phyloP scores from a whole-genome alignment of 2,329 filamentous ascomycete species.

The Fragosphaeria purpurea region DNA sequence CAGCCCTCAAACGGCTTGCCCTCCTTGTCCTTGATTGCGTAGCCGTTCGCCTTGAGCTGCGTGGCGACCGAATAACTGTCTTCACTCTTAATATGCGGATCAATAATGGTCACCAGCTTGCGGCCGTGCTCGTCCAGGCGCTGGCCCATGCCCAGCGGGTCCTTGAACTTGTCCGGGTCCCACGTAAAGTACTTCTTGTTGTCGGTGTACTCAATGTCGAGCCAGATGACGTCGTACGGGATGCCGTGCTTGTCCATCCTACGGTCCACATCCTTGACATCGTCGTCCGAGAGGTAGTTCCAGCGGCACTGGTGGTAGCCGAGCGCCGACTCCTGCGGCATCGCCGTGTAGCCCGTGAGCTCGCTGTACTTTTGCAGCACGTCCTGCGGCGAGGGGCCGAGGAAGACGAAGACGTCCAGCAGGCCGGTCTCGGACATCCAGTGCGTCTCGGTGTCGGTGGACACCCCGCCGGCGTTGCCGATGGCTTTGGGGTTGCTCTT shows the following conservation, averaged over 20 bases:
- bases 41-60: slow-evolving; percentile 71
- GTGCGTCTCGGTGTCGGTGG: slow-evolving; percentile 73
- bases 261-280: slow-evolving; percentile 90
- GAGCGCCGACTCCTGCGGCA: slow-evolving; percentile 86
- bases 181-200: slow-evolving; percentile 98
- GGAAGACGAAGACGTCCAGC: slow-evolving; percentile 87
- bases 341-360: slow-evolving; percentile 80
- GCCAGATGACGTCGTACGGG: slow-evolving; percentile 97
- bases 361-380: slow-evolving; percentile 76
- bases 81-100: slow-evolving; percentile 94
- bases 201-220: slow-evolving; percentile 95
- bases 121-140: slow-evolving; percentile 76
- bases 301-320: slow-evolving; percentile 96
- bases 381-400: slow-evolving; percentile 77
- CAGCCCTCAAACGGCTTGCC: slow-evolving; percentile 84
- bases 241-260: slow-evolving; percentile 95
- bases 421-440: slow-evolving; percentile 93
- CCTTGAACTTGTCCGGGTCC: slow-evolving; percentile 78
- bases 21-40: slow-evolving; percentile 85
- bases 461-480: slow-evolving; percentile 48
- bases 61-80: slow-evolving; percentile 67
- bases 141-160: slow-evolving; percentile 79
- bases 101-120: slow-evolving; percentile 89
- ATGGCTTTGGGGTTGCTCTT: slow-evolving; percentile 68
- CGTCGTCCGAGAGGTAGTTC: slow-evolving; percentile 97